Evolutionary conservation across 75 land plant species (phyloP), one percentile per base, ranked within the genome.

Genomic region (Sequoiadendron giganteum): DNA sequence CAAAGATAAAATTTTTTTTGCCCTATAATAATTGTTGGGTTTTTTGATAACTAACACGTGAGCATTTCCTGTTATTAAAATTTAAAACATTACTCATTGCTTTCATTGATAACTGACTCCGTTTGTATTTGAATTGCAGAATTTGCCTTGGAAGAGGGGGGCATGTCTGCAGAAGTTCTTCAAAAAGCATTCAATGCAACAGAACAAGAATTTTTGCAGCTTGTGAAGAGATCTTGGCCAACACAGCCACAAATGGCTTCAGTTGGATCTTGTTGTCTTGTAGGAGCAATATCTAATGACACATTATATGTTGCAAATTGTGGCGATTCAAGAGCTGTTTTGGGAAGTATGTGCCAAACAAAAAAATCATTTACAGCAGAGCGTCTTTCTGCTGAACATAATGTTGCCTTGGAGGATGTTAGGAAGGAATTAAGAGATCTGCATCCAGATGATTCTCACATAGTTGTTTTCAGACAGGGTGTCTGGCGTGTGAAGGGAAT

Each of bases 401-500:
- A 96, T 91, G 97, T 93, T 72, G 86, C 87, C 16, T 86, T 86
- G 19, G 96, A 93, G 70, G 94, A 92, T 56, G 94, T 96, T 42
- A 91, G 97, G 78, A 89, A 91, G 83, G 97, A 95, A 85, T 90
- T 96, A 70, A 88, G 89, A 52, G 91, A 87, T 42, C 86, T 92
- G 68, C 97, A 96, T 83, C 97, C 97, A 2, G 95, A 96, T 93
- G 97, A 96, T 91, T 87, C 95, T 14, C 93, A 93, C 28, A 93
- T 95, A 14, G 96, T 95, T 47, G 89, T 95, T 5, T 84, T 88
- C 38, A 91, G 78, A 36, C 95, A 91, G 70, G 96, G 96, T 43
- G 96, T 96, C 36, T 96, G 97, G 97, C 93, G 96, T 28, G 89
- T 96, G 13, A 95, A 96, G 89, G 97, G 97, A 16, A 96, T 96